Percentiles rank a stretch among this genome's conserved stretches.
Evolutionary conservation across 805 yeast genomes (phyloP).

Genomic region (Tetrapisispora taiwanensis): DNA sequence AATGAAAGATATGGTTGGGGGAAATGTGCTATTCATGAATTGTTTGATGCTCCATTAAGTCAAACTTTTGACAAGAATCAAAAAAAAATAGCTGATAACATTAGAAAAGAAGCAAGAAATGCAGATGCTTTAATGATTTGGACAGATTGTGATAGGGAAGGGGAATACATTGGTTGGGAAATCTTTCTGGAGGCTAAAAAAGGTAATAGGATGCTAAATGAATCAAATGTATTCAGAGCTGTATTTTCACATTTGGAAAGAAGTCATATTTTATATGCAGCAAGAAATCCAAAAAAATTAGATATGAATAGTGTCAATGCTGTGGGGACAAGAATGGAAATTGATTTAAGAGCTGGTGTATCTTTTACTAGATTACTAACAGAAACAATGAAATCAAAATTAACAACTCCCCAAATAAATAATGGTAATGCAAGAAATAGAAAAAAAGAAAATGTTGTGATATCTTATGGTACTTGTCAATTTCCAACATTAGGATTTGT

Average conservation of each 20-base stretch:
- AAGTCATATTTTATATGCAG: constrained; percentile 64
- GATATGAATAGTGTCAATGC: constrained; percentile 71
- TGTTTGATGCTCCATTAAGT: constrained; percentile 64
- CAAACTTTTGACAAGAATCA: constrained; percentile 35
- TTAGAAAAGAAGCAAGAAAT: constrained; percentile 49
- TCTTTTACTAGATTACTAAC: constrained; percentile 74
- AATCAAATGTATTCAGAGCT: constrained; percentile 57
- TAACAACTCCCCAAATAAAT: constrained; percentile 5
- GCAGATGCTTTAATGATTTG: constrained; percentile 73
- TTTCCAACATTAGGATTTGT: constrained; percentile 96
- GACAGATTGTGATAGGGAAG: constrained; percentile 98
- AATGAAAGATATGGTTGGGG: constrained; percentile 48
- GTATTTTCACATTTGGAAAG: constrained; percentile 80
- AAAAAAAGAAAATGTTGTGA: constrained; percentile 19
- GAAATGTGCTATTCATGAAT: constrained; percentile 46
- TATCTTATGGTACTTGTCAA: constrained; percentile 88
- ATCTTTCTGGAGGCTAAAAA: constrained; percentile 58
- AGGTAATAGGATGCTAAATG: constrained; percentile 32
- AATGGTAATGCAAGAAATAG: constrained; percentile 5
- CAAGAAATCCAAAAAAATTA: constrained; percentile 50
- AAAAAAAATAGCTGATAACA: constrained; percentile 50
- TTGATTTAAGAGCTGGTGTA: constrained; percentile 82
- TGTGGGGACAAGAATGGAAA: constrained; percentile 73
- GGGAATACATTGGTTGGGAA: constrained; percentile 86
- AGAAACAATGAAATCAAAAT: constrained; percentile 33